Conservation (phyloP, 2,329 filamentous ascomycete genomes). For the Aspergillus brasiliensis region DNA sequence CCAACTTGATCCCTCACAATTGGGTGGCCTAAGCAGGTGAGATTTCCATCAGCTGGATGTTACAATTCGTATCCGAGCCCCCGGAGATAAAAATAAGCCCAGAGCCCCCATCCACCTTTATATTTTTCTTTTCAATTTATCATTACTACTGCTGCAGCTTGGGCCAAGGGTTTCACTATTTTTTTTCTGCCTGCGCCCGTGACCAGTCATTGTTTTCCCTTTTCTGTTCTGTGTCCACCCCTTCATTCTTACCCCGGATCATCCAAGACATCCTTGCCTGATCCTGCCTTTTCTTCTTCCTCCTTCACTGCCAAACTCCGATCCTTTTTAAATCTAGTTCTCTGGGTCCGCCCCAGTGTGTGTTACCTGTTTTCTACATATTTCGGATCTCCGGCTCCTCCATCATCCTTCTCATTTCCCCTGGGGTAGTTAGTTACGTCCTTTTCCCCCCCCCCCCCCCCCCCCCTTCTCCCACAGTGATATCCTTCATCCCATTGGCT, state of each 20-base stretch:
- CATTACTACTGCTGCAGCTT: background rate
- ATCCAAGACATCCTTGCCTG: constrained; percentile 4
- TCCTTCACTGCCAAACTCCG: background rate
- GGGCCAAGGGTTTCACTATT: constrained; percentile 1
- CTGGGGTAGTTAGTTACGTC: background rate
- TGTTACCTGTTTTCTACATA: background rate
- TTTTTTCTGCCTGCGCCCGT: background rate
- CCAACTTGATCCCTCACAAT: background rate
- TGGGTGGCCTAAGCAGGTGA: background rate
- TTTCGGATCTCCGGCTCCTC: background rate
- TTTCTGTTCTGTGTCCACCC: constrained; percentile 4
- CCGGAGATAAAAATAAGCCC: background rate
- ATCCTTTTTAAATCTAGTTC: background rate
- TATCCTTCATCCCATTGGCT: background rate
- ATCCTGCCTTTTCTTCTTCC: background rate
- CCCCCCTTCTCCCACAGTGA: background rate
- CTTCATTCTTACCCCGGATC: constrained; percentile 11
- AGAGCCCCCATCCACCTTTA: background rate
- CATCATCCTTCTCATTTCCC: background rate
- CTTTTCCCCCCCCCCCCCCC: no score
- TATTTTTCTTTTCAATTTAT: background rate
- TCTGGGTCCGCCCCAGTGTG: background rate
- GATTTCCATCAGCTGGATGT: background rate
- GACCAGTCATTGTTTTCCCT: background rate
- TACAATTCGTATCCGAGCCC: background rate